Evolutionary conservation across 2,329 filamentous ascomycete genomes (phyloP), one percentile per base, ranked within the genome.

Genomic region (Botryosphaeria dothidea): DNA sequence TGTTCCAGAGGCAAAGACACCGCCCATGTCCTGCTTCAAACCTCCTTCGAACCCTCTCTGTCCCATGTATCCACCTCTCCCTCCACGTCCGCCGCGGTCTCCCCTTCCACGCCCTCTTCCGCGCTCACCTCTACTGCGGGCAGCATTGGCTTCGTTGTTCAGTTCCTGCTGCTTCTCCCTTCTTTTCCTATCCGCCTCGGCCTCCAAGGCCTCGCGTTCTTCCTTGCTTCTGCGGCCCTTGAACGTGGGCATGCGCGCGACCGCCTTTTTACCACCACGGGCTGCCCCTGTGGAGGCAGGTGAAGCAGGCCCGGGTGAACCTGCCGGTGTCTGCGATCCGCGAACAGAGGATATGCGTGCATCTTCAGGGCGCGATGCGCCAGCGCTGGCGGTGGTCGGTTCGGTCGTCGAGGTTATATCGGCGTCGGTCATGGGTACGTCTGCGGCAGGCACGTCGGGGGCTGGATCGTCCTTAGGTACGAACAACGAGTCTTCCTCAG

Each of bases 221-320:
- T 78, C 76, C 66, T 81, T 80, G 66, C 78, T 82, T 62, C 81
- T 71, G 61, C 81, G 74, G 13, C 78, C 79, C 17, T 74, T 78
- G 65, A 80, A 81, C 41, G 77, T 78, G 4, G 81, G 81, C 58
- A 76, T 74, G 7, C 71, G 67, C 31, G 68, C 64, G 17, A 49
- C 27, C n/a, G 70, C 68, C 57, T 72, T 72, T 63, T 74, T 77
- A 5, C 57, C 67, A 27, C 74, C 72, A 62, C 70, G 66, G 4
- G 67, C 69, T 19, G 73, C 71, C 21, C 74, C 73, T 3, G 71
- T 72, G 1, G 74, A 75, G 8, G 73, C 71, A 45, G 74, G 74
- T 31, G 71, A 69, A 1, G 73, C 75, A 36, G 72, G 64, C n/a
- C 71, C 68, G 21, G 72, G 70, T 49, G 70, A 67, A 3, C 21